Base-by-base conservation (phyloP, 495 filamentous ascomycete species). In the Platismatia glauca region DNA sequence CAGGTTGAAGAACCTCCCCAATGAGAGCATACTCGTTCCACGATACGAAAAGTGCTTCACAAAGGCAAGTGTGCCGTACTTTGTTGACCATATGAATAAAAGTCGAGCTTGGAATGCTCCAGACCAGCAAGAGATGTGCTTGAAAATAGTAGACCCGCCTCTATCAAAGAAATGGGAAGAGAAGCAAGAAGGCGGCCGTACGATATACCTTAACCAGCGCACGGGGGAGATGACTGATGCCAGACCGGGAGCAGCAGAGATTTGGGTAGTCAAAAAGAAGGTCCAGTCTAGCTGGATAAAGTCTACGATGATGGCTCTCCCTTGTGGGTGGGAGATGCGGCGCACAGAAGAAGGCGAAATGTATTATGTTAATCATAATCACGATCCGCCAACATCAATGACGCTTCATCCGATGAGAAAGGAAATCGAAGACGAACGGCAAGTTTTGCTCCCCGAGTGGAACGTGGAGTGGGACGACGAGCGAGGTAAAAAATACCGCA, bases 61-160 rank as follows among this genome's bases (percentile, higher is more conserved):
- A 46, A 39, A 13, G 44, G 43, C 52, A 50, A 55, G 61, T 35
- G 55, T 58, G 22, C 37, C 53, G 15, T 63, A 58, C 55, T 63
- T 29, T 56, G 11, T 58, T 31, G 61, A 63, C 38, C 53, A 63
- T 50, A 29, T 44, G 11, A 34, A 63, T 18, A 50, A 50, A 56
- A 58, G 24, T 20, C 38, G 44, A 24, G 27, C 35, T 20, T 63
- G 61, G 61, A 55, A 63, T 20, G 34, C 55, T 22, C 61, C 61
- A 39, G 61, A 63, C 22, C 61, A 63, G 16, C 61, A 63, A 63
- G 61, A 63, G 41, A 58, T 63, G 61, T 63, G 61, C 39, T 29
- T 63, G 53, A 57, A 22, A 31, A 63, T 63, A 43, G 41, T 50
- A 18, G 43, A 63, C 33, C 53, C 55, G 24, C 61, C 61, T 8